Percentiles rank a stretch among this genome's conserved stretches.
Conservation (phyloP, 768 basidiomycete species). For the Gautieria morchelliformis region DNA sequence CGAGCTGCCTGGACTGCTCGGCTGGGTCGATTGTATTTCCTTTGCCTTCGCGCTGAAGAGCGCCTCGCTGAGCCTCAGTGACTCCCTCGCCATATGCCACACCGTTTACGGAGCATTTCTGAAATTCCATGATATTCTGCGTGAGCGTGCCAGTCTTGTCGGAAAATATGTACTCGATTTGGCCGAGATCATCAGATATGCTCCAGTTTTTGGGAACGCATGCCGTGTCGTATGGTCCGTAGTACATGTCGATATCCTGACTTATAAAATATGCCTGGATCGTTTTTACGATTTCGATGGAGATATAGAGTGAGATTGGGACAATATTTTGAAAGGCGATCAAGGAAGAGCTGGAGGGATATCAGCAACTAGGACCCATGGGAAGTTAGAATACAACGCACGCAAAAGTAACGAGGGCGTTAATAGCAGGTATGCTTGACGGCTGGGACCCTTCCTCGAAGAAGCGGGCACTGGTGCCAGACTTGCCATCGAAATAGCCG, state of each 20-base stretch:
- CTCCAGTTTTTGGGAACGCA: slow-evolving; percentile 98
- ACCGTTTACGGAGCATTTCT: slow-evolving; percentile 85
- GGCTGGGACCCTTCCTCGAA: slow-evolving; percentile 65
- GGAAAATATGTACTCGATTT: slow-evolving; percentile 92
- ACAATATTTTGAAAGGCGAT: slow-evolving; percentile 98
- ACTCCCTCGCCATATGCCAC: slow-evolving; percentile 86
- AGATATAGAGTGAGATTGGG: slow-evolving; percentile 92
- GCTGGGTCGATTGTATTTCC: slow-evolving; percentile 55
- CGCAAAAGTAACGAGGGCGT: slow-evolving; percentile 86
- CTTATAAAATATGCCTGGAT: slow-evolving; percentile 96
- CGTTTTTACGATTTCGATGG: slow-evolving; percentile 96
- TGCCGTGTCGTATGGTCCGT: slow-evolving; percentile 71
- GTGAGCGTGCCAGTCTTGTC: slow-evolving; percentile 97
- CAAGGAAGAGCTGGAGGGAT: slow-evolving; percentile 61
- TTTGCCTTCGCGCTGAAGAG: slow-evolving; percentile 73
- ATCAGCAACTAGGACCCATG: background rate
- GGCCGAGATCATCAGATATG: slow-evolving; percentile 95
- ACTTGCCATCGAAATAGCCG: slow-evolving; percentile 55
- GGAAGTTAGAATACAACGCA: slow-evolving; percentile 32
- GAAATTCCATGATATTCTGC: slow-evolving; percentile 98
- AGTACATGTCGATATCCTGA: slow-evolving; percentile 96
- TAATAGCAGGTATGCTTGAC: slow-evolving; percentile 50
- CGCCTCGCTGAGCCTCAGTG: slow-evolving; percentile 91
- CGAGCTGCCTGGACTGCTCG: slow-evolving; percentile 61
- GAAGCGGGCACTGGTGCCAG: slow-evolving; percentile 47